Conservation (phyloP, 371 early-diverging fungal genomes). For the Furculomyces boomerangus region DNA sequence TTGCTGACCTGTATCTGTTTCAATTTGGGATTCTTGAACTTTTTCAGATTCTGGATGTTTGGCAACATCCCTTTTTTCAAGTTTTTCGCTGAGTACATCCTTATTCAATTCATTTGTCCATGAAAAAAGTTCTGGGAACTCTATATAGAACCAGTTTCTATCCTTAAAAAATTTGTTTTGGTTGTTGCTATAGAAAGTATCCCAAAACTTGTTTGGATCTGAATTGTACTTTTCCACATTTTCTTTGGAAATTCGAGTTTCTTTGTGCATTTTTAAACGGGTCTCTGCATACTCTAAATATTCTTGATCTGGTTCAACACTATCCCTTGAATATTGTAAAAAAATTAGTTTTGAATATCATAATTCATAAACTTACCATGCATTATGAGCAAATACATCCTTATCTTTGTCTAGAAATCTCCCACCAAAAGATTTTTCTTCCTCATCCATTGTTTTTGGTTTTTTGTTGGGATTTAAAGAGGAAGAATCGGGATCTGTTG, state of each 20-base stretch:
- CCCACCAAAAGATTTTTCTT: slow-evolving; percentile 10
- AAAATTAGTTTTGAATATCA: background rate
- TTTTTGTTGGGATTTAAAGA: background rate
- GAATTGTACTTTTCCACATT: slow-evolving; percentile 18
- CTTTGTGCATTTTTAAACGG: slow-evolving; percentile 18
- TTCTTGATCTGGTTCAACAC: slow-evolving; percentile 25
- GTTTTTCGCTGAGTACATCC: background rate
- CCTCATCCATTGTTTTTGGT: too few relatives aligned
- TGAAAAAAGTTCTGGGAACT: slow-evolving; percentile 51
- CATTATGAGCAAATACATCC: slow-evolving; percentile 25
- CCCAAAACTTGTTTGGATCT: slow-evolving; percentile 31
- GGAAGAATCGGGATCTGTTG: background rate
- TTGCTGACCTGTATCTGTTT: background rate
- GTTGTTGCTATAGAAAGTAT: slow-evolving; percentile 38
- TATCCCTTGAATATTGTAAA: slow-evolving; percentile 12
- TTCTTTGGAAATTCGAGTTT: slow-evolving; percentile 22
- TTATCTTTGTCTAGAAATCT: slow-evolving; percentile 3
- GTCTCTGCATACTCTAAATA: slow-evolving; percentile 21
- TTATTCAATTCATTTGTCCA: slow-evolving; percentile 14
- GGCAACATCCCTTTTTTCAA: background rate
- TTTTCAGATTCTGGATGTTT: background rate
- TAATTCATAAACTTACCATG: slow-evolving; percentile 14
- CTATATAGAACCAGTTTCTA: slow-evolving; percentile 41
- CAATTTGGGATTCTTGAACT: background rate
- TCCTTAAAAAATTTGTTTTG: slow-evolving; percentile 50